These are phyloP conservation scores for Neltuma alba DNA, from an alignment of 306 rosid genomes.

Conservation along the genomic window DNA sequence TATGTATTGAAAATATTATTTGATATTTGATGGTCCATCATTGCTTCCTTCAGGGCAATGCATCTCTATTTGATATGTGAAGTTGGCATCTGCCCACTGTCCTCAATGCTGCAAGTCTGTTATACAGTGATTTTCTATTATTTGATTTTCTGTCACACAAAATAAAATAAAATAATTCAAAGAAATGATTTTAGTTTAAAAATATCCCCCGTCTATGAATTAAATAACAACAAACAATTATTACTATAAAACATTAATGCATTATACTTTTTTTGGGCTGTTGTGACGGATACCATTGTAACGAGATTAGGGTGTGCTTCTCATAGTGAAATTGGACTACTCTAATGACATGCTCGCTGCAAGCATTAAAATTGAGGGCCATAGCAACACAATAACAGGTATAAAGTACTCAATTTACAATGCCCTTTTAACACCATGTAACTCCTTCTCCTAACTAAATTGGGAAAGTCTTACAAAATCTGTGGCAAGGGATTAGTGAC, in stretches of 20 bases:
- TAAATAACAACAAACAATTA: too few relatives aligned
- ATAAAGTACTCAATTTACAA: constrained; percentile 7
- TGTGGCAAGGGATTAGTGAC: constrained; percentile 32
- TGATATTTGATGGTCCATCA: constrained; percentile 24
- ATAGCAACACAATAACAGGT: not conserved
- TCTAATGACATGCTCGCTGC: not conserved
- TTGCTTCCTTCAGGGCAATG: not conserved
- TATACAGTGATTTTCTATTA: not conserved
- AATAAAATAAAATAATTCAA: not conserved
- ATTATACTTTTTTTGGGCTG: too few relatives aligned
- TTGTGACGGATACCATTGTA: too few relatives aligned
- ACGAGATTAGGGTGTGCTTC: too few relatives aligned
- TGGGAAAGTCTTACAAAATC: not conserved
- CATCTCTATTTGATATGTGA: not conserved
- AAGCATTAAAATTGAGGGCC: not conserved
- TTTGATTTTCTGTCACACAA: too few relatives aligned
- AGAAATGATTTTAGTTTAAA: not conserved
- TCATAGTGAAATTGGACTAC: too few relatives aligned
- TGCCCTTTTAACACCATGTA: not conserved
- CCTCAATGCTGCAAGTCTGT: not conserved
- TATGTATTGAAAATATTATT: constrained; percentile 2
- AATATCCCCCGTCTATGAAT: not conserved
- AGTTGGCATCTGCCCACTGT: not conserved
- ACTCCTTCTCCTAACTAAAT: not conserved
- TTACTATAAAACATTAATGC: not conserved